Conservation (phyloP, 768 basidiomycete species). For the Mycena chlorophos region DNA sequence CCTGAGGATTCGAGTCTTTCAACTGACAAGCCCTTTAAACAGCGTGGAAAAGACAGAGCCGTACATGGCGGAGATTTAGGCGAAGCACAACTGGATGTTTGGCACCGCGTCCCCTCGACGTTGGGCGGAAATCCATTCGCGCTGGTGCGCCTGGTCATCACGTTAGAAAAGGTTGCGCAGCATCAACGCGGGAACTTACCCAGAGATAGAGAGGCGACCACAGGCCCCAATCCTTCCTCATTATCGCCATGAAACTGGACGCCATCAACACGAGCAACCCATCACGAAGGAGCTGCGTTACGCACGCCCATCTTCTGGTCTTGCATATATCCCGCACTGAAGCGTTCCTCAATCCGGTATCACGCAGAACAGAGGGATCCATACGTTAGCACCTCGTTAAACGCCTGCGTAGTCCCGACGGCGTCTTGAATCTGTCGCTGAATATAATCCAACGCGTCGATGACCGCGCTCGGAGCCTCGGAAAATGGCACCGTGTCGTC, state of each 20-base stretch:
- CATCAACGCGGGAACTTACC: neutral
- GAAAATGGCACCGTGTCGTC: conserved; percentile 4
- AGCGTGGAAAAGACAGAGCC: neutral
- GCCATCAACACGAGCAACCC: neutral
- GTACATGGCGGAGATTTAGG: neutral
- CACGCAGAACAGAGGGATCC: neutral
- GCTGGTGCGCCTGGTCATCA: neutral
- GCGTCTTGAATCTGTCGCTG: neutral
- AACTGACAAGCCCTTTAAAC: neutral
- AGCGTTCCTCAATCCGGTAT: neutral
- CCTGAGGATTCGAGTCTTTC: neutral
- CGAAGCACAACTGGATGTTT: neutral
- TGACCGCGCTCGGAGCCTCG: neutral
- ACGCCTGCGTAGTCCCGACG: neutral
- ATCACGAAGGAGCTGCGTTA: neutral
- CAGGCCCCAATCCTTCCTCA: conserved; percentile 4
- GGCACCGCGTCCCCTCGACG: neutral
- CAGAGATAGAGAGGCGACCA: conserved; percentile 3
- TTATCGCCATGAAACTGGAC: conserved; percentile 6
- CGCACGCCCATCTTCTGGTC: conserved; percentile 3
- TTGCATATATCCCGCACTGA: conserved; percentile 8
- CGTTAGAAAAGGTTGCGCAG: neutral
- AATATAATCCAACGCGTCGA: neutral
- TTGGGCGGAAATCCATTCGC: neutral
- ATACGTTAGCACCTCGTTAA: conserved; percentile 9